Percentiles rank a stretch among this genome's conserved stretches.
Conservation (phyloP, 805 yeast genomes). For the Barnettozyma wickerhamii region DNA sequence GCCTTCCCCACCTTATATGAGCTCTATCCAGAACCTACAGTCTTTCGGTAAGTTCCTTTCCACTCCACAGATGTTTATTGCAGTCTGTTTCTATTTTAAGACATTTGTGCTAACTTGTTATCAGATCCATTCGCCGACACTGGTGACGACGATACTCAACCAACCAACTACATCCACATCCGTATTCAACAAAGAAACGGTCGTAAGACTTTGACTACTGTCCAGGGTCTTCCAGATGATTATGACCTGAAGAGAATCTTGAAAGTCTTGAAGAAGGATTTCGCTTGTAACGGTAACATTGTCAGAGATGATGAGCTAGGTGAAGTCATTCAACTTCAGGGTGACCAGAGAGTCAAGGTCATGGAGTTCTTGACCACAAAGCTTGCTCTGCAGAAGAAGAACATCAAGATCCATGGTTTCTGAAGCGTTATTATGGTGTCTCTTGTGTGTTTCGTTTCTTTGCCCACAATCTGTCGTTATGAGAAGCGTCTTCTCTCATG, state of each 20-base stretch:
- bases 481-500: too few relatives aligned
- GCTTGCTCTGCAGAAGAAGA: slow-evolving; percentile 88
- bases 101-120: slow-evolving; percentile 1
- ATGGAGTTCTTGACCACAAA: slow-evolving; percentile 86
- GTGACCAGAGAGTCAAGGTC: slow-evolving; percentile 97
- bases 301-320: slow-evolving; percentile 96
- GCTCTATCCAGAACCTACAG: slow-evolving; percentile 89
- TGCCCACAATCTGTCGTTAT: too few relatives aligned
- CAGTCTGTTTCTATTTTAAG: background rate
- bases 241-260: slow-evolving; percentile 92
- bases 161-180: slow-evolving; percentile 92
- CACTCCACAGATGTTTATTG: too few relatives aligned
- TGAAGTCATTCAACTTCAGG: slow-evolving; percentile 95
- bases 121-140: slow-evolving; percentile 98
- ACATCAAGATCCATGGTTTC: slow-evolving; percentile 97
- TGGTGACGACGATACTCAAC: slow-evolving; percentile 98
- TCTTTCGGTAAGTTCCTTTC: slow-evolving; percentile 74
- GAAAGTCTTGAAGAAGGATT: slow-evolving; percentile 93
- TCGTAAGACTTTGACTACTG: slow-evolving; percentile 96
- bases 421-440: slow-evolving; percentile 35
- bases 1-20: slow-evolving; percentile 39
- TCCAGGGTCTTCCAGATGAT: slow-evolving; percentile 94
- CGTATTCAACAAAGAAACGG: slow-evolving; percentile 99
- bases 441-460: background rate
- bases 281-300: slow-evolving; percentile 98